Conservation (phyloP, 495 filamentous ascomycete species). For the Talaromyces wortmannii region DNA sequence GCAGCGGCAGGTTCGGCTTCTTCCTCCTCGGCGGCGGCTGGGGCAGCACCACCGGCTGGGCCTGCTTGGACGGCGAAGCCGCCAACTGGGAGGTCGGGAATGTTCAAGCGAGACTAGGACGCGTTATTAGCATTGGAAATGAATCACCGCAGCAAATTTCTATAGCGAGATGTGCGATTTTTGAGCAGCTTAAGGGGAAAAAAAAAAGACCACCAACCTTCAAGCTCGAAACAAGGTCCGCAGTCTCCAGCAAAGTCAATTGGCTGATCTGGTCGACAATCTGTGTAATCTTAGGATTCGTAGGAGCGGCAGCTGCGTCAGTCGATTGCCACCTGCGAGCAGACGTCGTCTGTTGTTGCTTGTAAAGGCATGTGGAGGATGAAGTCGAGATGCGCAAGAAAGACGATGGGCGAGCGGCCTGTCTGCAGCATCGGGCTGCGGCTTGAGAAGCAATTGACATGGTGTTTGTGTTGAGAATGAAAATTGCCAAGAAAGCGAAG, state of each 20-base stretch:
- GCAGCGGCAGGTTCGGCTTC: constrained; percentile 71
- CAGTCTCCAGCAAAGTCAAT: constrained; percentile 95
- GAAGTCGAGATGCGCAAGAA: constrained; percentile 32
- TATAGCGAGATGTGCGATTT: no score
- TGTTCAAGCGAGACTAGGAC: constrained; percentile 81
- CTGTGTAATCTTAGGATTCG: constrained; percentile 77
- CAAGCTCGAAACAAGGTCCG: constrained; percentile 83
- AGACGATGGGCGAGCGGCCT: constrained; percentile 37
- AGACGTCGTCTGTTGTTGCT: constrained; percentile 27
- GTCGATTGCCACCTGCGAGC: constrained; percentile 42
- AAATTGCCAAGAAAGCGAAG: constrained; percentile 5
- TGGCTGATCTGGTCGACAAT: constrained; percentile 98
- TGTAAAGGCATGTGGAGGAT: constrained; percentile 34
- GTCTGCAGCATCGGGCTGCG: constrained; percentile 41
- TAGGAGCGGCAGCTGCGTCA: constrained; percentile 54
- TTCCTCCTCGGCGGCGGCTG: constrained; percentile 71
- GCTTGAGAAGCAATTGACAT: constrained; percentile 35
- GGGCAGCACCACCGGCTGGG: constrained; percentile 48
- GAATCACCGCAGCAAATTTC: neutral
- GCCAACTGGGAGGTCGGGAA: constrained; percentile 92
- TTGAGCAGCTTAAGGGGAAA: no score
- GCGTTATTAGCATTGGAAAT: neutral
- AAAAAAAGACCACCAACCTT: constrained; percentile 54
- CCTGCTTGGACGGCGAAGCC: constrained; percentile 67
- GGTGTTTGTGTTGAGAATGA: constrained; percentile 11